phyloP scores from a whole-genome alignment of 495 filamentous ascomycete genomes.

The Penicillium cosmopolitanum region DNA sequence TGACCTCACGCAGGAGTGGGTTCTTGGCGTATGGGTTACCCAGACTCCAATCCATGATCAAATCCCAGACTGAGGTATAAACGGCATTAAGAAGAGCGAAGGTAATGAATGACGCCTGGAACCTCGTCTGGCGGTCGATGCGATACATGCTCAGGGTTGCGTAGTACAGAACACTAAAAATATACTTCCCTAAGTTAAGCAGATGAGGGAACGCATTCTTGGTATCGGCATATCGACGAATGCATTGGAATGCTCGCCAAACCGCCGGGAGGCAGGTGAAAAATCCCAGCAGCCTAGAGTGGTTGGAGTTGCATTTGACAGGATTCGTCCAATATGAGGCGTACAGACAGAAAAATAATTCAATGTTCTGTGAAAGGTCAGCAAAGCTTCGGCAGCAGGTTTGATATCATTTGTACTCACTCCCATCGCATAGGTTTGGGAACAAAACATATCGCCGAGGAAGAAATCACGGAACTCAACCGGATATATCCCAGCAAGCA shows the following conservation, averaged over 20 bases:
- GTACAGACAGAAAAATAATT: constrained; percentile 94
- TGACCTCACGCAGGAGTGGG: constrained; percentile 74
- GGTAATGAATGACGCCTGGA: constrained; percentile 72
- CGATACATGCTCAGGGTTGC: constrained; percentile 79
- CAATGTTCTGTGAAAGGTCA: constrained; percentile 67
- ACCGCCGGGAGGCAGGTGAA: constrained; percentile 82
- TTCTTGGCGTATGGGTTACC: constrained; percentile 72
- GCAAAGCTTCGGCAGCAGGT: constrained; percentile 1
- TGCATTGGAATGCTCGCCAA: constrained; percentile 87
- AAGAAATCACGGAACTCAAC: constrained; percentile 99
- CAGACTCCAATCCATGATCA: constrained; percentile 95
- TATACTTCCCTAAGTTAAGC: constrained; percentile 90
- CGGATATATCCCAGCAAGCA: constrained; percentile 83
- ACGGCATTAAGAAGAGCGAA: constrained; percentile 79
- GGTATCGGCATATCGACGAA: constrained; percentile 88
- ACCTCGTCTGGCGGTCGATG: constrained; percentile 59
- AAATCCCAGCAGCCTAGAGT: constrained; percentile 85
- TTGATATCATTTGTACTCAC: constrained; percentile 56
- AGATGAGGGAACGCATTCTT: constrained; percentile 88
- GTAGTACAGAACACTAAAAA: constrained; percentile 79
- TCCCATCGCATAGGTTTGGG: constrained; percentile 83
- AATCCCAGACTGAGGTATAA: constrained; percentile 90
- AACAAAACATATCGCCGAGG: constrained; percentile 96
- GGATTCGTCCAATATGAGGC: constrained; percentile 72
- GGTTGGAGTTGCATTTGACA: constrained; percentile 77